Base-by-base conservation (phyloP, 2,329 filamentous ascomycete genomes). In the Kalmusia sp. region DNA sequence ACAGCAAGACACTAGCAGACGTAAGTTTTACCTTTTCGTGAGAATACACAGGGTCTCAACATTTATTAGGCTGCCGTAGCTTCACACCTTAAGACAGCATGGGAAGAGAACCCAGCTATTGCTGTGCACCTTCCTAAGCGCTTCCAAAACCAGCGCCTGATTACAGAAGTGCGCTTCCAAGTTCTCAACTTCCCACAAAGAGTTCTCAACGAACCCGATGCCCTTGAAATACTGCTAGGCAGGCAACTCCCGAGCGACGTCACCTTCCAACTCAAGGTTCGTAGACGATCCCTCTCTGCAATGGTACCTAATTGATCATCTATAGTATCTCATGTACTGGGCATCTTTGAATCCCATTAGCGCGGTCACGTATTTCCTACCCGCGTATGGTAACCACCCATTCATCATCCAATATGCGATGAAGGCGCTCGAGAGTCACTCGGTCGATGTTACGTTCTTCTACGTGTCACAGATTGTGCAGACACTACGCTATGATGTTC, bases 381-480 rank as follows among this genome's bases (percentile, higher is more conserved):
- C 96, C 0, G 87, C 89, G 1, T 99, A 96, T 73, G 87, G 88
- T 34, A 93, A 96, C 66, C 89, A 99, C 68, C 91, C 96, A 0
- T 96, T 93, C 75, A 83, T 99, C 48, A 86, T 98, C 33, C 96
- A 99, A 73, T 99, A 98, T 73, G 95, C 95, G 1, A 96, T 99
- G 88, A 87, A 93, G 65, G 91, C 95, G 3, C 77, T 99, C 41
- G 95, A 99, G 71, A 93, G 90, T 63, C 95, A 99, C 68, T 89
- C 92, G 0, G 88, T 97, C n/a, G 95, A 98, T 70, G 87, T 98
- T 17, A 96, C 93, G 0, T 99, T 99, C 81, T 99, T 98, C 77
- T 98, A 97, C 69, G 95, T 99, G 2, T 95, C 96, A 6, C 95
- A 99, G 72, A 96, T 99, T 64, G 95, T 99, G 12, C 95, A 99